These are phyloP conservation scores for Astrocystis sublimbata DNA, from an alignment of 495 filamentous ascomycete genomes.

Conservation along the genomic window DNA sequence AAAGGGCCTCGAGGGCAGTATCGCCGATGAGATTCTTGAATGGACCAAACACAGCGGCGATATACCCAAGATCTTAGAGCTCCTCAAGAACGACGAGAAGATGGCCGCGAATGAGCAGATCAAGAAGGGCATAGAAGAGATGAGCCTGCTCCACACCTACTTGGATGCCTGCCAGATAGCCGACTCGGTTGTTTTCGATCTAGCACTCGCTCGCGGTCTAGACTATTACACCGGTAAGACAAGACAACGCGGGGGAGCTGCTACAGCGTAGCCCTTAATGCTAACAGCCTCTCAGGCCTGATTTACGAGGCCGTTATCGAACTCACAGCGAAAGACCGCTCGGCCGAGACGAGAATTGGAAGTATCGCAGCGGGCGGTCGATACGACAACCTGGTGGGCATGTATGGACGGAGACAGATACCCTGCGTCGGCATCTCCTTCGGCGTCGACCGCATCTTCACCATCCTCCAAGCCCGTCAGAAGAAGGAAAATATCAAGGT, in stretches of 20 bases:
- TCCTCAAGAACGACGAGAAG: conserved; percentile 61
- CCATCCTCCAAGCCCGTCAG: conserved; percentile 78
- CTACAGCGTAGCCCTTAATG: not conserved
- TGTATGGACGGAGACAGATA: conserved; percentile 87
- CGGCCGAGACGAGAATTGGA: conserved; percentile 60
- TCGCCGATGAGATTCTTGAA: conserved; percentile 83
- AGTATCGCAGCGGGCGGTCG: conserved; percentile 72
- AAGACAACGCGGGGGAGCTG: conserved; percentile 35
- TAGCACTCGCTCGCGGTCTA: conserved; percentile 79
- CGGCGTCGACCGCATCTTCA: conserved; percentile 93
- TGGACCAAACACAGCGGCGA: conserved; percentile 72
- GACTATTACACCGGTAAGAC: conserved; percentile 89
- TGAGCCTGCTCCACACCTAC: conserved; percentile 80
- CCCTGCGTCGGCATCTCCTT: conserved; percentile 95
- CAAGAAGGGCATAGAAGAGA: conserved; percentile 76
- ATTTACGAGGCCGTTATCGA: conserved; percentile 93
- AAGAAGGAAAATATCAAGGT: conserved; percentile 54
- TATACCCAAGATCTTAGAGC: conserved; percentile 63
- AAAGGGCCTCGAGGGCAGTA: conserved; percentile 72
- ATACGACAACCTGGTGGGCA: conserved; percentile 91
- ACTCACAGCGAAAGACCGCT: conserved; percentile 40
- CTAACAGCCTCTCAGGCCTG: conserved; percentile 8
- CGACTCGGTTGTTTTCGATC: conserved; percentile 75
- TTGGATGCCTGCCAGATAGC: conserved; percentile 72
- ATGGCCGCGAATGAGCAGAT: conserved; percentile 68